Conservation (phyloP, 1,284 basidiomycete genomes). For the Tilletiopsis washingtonensis region DNA sequence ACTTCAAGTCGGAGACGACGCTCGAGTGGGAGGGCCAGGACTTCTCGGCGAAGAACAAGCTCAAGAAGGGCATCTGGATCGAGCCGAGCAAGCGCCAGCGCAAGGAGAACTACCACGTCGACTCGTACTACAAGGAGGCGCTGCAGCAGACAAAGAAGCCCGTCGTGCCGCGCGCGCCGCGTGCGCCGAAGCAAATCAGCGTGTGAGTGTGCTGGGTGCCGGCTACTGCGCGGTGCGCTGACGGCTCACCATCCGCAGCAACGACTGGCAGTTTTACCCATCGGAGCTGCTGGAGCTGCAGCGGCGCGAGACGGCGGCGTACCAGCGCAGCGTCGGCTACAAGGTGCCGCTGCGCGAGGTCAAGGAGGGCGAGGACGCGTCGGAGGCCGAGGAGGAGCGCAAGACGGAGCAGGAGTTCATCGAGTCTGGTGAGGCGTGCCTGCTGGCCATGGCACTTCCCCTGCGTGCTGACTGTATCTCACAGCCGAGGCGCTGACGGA, state of each 20-base stretch:
- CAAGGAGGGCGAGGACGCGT: conserved; percentile 43
- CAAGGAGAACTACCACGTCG: conserved; percentile 83
- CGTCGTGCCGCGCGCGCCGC: conserved; percentile 72
- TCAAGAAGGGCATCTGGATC: conserved; percentile 55
- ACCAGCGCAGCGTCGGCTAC: conserved; percentile 63
- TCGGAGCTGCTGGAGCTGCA: conserved; percentile 72
- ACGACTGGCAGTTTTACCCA: conserved; percentile 97
- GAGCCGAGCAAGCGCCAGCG: conserved; percentile 92
- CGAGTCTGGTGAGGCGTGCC: conserved; percentile 52
- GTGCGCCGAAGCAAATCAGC: conserved; percentile 80
- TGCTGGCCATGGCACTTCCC: background rate
- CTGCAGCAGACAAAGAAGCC: conserved; percentile 62
- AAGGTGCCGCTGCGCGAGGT: conserved; percentile 64
- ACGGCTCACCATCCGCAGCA: conserved; percentile 52
- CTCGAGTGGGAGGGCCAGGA: conserved; percentile 92
- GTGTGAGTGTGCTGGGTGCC: conserved; percentile 54
- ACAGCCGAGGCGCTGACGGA: conserved; percentile 53
- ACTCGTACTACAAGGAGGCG: conserved; percentile 71
- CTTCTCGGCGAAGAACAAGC: conserved; percentile 64
- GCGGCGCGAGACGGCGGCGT: conserved; percentile 61
- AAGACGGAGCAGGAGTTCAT: conserved; percentile 70
- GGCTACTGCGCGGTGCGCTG: background rate
- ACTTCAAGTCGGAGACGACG: conserved; percentile 82
- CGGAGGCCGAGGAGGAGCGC: conserved; percentile 52
- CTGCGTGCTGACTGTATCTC: background rate